phyloP scores from a whole-genome alignment of 129 eudicot genomes.

The Smallanthus sonchifolius region DNA sequence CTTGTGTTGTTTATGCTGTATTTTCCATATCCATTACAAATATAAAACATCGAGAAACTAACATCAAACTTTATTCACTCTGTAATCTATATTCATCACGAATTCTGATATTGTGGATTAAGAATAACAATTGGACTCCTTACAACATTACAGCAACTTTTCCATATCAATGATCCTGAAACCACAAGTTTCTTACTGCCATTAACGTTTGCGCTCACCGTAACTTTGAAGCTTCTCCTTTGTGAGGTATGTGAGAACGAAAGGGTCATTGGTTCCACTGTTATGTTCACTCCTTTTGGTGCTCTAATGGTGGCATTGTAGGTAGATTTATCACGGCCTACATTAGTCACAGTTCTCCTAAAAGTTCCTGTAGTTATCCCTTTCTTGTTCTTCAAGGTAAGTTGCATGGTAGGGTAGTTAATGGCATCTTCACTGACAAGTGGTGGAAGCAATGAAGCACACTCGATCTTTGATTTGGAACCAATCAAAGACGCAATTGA shows the following conservation, averaged over 20 bases:
- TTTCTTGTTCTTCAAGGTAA: conserved; percentile 40
- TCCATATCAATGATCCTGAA: conserved; percentile 78
- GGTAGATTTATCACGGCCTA: conserved; percentile 47
- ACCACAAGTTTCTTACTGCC: conserved; percentile 18
- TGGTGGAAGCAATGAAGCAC: conserved; percentile 67
- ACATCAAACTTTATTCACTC: background rate
- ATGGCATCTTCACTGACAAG: conserved; percentile 59
- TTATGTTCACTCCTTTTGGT: conserved; percentile 66
- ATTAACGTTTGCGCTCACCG: conserved; percentile 48
- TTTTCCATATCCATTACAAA: background rate
- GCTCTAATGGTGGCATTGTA: conserved; percentile 66
- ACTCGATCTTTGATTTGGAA: conserved; percentile 43
- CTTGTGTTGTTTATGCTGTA: background rate
- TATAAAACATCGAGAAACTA: background rate
- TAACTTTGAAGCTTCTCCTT: conserved; percentile 60
- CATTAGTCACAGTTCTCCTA: conserved; percentile 72
- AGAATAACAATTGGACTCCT: conserved; percentile 77
- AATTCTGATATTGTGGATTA: conserved; percentile 29
- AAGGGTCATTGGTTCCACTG: conserved; percentile 56
- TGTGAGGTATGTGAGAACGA: conserved; percentile 36
- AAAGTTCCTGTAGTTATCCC: conserved; percentile 40
- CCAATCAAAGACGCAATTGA: conserved; percentile 49
- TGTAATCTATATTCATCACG: background rate
- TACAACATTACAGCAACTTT: conserved; percentile 45
- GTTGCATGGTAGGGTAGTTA: conserved; percentile 92